Conservation (phyloP, 2,329 filamentous ascomycete species). For the Akanthomyces muscarius region DNA sequence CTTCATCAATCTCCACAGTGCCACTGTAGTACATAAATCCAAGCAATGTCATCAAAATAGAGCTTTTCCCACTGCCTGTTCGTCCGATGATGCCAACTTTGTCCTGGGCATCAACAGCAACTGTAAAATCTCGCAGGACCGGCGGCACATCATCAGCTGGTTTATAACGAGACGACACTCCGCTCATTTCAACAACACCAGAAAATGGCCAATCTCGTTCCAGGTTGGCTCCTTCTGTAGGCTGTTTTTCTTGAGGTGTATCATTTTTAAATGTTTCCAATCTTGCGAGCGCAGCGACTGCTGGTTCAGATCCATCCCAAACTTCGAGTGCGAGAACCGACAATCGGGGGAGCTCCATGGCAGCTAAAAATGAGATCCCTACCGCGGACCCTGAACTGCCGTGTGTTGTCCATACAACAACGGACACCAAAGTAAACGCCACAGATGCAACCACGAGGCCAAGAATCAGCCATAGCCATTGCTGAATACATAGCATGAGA, state of each 20-base stretch:
- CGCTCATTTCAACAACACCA: neutral
- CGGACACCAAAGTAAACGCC: neutral
- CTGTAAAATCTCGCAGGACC: neutral
- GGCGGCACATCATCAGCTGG: neutral
- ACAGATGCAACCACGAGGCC: neutral
- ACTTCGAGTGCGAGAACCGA: neutral
- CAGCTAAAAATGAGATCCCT: neutral
- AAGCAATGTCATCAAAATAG: neutral
- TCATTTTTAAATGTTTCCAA: neutral
- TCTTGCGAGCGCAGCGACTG: neutral
- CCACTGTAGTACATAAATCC: constrained; percentile 10
- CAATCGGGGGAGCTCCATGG: neutral
- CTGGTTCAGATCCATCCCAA: constrained; percentile 4
- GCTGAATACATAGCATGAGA: constrained; percentile 1
- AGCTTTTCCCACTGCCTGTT: neutral
- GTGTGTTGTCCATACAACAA: neutral
- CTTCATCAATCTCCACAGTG: constrained; percentile 38
- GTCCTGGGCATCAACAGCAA: neutral
- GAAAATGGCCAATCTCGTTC: neutral
- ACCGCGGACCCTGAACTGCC: neutral
- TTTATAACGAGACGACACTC: neutral
- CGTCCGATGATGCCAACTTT: neutral
- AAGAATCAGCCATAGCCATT: neutral
- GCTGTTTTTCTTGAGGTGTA: neutral
- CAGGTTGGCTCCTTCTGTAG: neutral